Percentiles rank a stretch among this genome's conserved stretches.
phyloP scores from a whole-genome alignment of 2,329 filamentous ascomycete species.

The Colletotrichum karsti region DNA sequence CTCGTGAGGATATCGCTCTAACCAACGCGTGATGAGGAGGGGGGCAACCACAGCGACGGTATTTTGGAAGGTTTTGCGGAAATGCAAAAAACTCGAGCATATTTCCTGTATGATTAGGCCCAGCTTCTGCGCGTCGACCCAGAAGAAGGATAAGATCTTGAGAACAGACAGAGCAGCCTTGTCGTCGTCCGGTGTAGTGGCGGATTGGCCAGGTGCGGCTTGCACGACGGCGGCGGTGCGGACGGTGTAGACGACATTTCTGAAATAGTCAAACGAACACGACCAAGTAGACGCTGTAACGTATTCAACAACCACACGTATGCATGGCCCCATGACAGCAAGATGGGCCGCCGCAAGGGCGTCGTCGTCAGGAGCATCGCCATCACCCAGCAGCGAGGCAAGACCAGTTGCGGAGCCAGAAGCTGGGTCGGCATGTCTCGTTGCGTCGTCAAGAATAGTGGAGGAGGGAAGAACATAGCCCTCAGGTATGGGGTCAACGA shows the following conservation, averaged over 20 bases:
- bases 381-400: conserved; percentile 36
- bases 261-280: conserved; percentile 66
- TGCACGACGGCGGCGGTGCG: conserved; percentile 53
- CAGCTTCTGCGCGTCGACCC: conserved; percentile 70
- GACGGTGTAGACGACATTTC: conserved; percentile 59
- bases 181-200: conserved; percentile 57
- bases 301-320: conserved; percentile 69
- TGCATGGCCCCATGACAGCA: conserved; percentile 60
- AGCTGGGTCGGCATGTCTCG: conserved; percentile 36
- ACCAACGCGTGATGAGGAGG: conserved; percentile 70
- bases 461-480: conserved; percentile 63
- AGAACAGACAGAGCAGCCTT: conserved; percentile 61
- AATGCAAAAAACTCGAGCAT: conserved; percentile 72
- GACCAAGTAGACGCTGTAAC: conserved; percentile 72
- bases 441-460: conserved; percentile 64
- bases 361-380: conserved; percentile 41
- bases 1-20: conserved; percentile 70
- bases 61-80: conserved; percentile 71
- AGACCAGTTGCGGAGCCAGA: conserved; percentile 1
- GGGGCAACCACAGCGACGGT: conserved; percentile 70
- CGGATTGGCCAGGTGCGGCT: conserved; percentile 45
- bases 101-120: conserved; percentile 71
- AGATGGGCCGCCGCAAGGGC: conserved; percentile 41
- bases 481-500: conserved; percentile 68
- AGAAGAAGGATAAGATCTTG: conserved; percentile 69